Evolutionary conservation across 2,329 filamentous ascomycete species (phyloP), one percentile per base, ranked within the genome.

Genomic region (Cadophora sp.): DNA sequence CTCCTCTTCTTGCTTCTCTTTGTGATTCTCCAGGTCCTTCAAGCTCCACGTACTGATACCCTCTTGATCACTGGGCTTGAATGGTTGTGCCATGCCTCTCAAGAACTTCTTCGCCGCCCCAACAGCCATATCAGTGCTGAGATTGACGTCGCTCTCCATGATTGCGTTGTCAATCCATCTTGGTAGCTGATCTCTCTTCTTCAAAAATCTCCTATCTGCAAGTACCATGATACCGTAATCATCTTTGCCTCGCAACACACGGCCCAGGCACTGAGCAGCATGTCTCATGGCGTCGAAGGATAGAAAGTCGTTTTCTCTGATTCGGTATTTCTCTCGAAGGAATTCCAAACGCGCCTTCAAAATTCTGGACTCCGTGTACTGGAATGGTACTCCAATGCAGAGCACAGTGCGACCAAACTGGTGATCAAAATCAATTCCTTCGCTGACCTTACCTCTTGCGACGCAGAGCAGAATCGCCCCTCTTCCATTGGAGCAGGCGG

Each of bases 191-290:
- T 80, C 84, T 45, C 94, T 86, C 81, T 98, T 98, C 82, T 96
- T 96, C 77, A 93, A 90, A 79, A 97, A 99, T 20, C 96, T 89
- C 50, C 93, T 90, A 78, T 99, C 96, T 1, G 96, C 96, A 33
- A 99, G 84, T 4, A 99, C 95, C 96, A 99, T 99, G 83, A 99
- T 93, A n/a, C 96, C 96, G 79, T 99, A 99, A 79, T 99, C 96
- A 77, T 99, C 96, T 79, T 99, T 99, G 27, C 96, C 96, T 74
- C 96, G 87, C 69, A 99, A 83, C 51, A 99, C 96, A 77, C 96
- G 94, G 16, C 96, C 96, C 1, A 99, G 83, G 76, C 96, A 99
- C 78, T 99, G 96, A 0, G 96, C 95, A 16, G 96, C 96, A 78
- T 99, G 96, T n/a, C 96, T 89, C 95, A 99, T 99, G 24, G 96